These are phyloP conservation scores for Mucor ambiguus DNA, from an alignment of 371 early-diverging fungal species.

Conservation along the genomic window DNA sequence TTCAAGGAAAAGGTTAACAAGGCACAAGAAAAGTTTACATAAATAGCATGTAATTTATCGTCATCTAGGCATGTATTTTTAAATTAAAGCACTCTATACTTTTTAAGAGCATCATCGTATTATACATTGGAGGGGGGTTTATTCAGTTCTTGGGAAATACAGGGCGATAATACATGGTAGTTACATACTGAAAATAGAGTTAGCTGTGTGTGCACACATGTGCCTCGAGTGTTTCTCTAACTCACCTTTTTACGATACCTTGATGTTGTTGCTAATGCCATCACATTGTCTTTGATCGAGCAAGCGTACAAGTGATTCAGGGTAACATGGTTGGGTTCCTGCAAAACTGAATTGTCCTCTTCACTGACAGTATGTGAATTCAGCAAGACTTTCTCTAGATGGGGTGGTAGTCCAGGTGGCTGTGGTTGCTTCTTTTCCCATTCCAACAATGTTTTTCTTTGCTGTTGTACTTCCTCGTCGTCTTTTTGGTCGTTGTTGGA, in stretches of 20 bases:
- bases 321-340: slow-evolving; percentile 92
- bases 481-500: slow-evolving; percentile 26
- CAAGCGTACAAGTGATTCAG: slow-evolving; percentile 96
- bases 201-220: not conserved
- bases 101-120: not conserved
- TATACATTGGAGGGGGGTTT: not conserved
- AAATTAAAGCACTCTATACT: not conserved
- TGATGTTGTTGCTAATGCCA: slow-evolving; percentile 90
- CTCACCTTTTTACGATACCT: slow-evolving; percentile 86
- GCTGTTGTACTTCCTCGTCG: not conserved
- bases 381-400: slow-evolving; percentile 87
- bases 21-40: slow-evolving; percentile 47
- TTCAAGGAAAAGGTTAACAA: slow-evolving; percentile 69
- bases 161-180: slow-evolving; percentile 82
- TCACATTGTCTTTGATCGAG: slow-evolving; percentile 93
- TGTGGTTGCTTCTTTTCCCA: slow-evolving; percentile 55
- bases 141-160: slow-evolving; percentile 46
- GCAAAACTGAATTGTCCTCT: slow-evolving; percentile 80
- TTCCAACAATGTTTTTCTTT: slow-evolving; percentile 17
- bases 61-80: not conserved
- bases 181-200: slow-evolving; percentile 61
- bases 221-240: not conserved
- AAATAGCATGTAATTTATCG: not conserved
- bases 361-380: slow-evolving; percentile 71
- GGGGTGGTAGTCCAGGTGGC: slow-evolving; percentile 91